These are phyloP conservation scores for Geranium rotundifolium DNA, from an alignment of 345 rosid species.

Conservation along the genomic window DNA sequence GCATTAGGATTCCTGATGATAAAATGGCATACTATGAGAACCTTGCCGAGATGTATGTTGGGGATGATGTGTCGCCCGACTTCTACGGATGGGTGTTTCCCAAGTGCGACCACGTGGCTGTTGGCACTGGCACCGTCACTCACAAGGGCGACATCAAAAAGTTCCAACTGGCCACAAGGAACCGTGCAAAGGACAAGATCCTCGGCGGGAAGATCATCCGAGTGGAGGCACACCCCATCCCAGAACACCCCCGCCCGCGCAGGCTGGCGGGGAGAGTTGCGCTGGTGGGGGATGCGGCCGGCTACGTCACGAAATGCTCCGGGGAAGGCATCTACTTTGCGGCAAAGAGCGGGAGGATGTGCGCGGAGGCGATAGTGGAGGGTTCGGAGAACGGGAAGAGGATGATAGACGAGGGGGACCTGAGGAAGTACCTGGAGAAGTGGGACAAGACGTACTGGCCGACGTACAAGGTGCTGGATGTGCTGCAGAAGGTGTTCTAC, in stretches of 20 bases:
- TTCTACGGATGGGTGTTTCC: conserved; percentile 98
- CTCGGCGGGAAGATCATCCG: conserved; percentile 78
- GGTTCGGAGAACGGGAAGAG: conserved; percentile 74
- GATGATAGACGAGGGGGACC: conserved; percentile 75
- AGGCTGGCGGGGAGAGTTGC: conserved; percentile 60
- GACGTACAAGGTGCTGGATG: conserved; percentile 78
- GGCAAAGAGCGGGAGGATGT: conserved; percentile 92
- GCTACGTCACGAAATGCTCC: conserved; percentile 80
- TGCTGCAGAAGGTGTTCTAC: conserved; percentile 80
- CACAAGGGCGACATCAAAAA: conserved; percentile 92
- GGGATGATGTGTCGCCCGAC: conserved; percentile 91
- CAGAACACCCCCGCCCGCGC: conserved; percentile 81
- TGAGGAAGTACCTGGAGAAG: conserved; percentile 88
- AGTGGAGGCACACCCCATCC: conserved; percentile 89
- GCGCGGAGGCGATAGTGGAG: conserved; percentile 81
- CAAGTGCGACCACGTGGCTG: conserved; percentile 91
- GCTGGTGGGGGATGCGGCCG: conserved; percentile 82
- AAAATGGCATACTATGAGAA: conserved; percentile 84
- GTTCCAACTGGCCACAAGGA: conserved; percentile 75
- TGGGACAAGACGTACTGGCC: conserved; percentile 97
- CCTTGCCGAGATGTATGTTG: conserved; percentile 89
- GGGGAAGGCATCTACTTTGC: conserved; percentile 95
- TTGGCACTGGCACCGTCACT: conserved; percentile 87
- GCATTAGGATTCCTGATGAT: conserved; percentile 69
- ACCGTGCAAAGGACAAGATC: conserved; percentile 86